phyloP scores from a whole-genome alignment of 345 rosid species.

The Brassica cretica region DNA sequence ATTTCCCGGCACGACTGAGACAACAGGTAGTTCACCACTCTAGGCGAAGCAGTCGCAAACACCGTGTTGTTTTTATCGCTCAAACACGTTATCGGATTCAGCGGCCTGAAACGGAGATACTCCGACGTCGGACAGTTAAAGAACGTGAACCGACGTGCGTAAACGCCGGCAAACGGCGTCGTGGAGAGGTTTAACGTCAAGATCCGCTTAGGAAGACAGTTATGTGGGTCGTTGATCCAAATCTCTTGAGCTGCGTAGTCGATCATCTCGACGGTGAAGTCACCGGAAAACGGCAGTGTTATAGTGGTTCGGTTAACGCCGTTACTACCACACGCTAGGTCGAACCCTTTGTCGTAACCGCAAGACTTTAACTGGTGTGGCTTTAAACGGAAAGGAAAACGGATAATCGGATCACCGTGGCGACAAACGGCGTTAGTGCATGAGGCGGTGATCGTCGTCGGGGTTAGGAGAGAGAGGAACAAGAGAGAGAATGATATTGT shows the following conservation, averaged over 20 bases:
- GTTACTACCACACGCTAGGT: conserved; percentile 48
- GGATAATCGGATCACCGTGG: conserved; percentile 45
- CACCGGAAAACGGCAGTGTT: conserved; percentile 45
- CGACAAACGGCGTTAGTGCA: conserved; percentile 47
- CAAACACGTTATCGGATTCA: conserved; percentile 64
- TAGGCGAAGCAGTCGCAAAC: conserved; percentile 58
- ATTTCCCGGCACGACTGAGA: conserved; percentile 41
- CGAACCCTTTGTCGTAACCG: conserved; percentile 55
- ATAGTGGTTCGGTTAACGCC: conserved; percentile 42
- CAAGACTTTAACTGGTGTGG: conserved; percentile 46
- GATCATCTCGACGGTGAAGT: conserved; percentile 51
- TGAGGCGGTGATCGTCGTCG: conserved; percentile 21
- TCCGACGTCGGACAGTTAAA: conserved; percentile 55
- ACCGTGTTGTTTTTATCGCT: conserved; percentile 49
- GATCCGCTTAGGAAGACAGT: conserved; percentile 62
- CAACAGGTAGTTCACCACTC: conserved; percentile 24
- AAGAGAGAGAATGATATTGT: conserved; percentile 24
- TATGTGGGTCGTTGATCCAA: conserved; percentile 61
- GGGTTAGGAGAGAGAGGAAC: conserved; percentile 21
- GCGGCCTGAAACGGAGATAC: conserved; percentile 30
- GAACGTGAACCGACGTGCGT: conserved; percentile 49
- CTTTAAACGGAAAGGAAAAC: conserved; percentile 58
- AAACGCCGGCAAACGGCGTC: conserved; percentile 53
- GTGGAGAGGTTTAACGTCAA: conserved; percentile 56
- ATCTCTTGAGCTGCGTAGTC: conserved; percentile 61